phyloP scores from a whole-genome alignment of 305 asterid species.

The Fraxinus paxiana region DNA sequence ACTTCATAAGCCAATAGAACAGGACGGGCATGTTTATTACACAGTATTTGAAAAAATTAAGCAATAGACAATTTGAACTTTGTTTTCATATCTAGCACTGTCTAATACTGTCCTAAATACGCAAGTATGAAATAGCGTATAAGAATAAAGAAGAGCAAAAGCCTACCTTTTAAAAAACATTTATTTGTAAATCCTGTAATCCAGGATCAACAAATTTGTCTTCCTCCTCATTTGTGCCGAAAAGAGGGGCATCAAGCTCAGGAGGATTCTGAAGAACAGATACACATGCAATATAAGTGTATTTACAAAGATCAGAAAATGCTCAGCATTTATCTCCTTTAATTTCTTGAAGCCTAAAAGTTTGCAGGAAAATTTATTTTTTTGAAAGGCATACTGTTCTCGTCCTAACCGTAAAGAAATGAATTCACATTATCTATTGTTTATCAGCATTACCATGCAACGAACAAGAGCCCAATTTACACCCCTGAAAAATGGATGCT shows the following conservation, averaged over 20 bases:
- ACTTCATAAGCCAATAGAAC: neutral
- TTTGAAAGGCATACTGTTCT: too few species aligned
- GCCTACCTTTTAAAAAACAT: conserved; percentile 63
- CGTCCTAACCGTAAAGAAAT: neutral
- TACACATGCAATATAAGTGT: neutral
- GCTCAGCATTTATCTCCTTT: neutral
- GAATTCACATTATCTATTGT: neutral
- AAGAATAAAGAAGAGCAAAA: neutral
- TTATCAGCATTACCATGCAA: conserved; percentile 61
- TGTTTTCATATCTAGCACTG: neutral
- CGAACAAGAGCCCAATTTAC: conserved; percentile 92
- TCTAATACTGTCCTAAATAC: neutral
- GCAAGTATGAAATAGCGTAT: neutral
- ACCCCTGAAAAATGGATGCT: conserved; percentile 83
- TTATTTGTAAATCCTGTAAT: conserved; percentile 71
- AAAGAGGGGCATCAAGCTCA: conserved; percentile 55
- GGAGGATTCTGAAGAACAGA: conserved; percentile 62
- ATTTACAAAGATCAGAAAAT: neutral
- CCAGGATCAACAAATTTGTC: conserved; percentile 64
- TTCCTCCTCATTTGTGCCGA: conserved; percentile 31
- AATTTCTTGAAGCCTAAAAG: neutral
- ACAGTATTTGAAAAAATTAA: neutral
- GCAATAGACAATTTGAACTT: neutral
- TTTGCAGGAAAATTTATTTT: too few species aligned
- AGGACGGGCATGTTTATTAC: neutral